Evolutionary conservation across 2,329 filamentous ascomycete genomes (phyloP), one percentile per base, ranked within the genome.

Genomic region (Neocatenulostroma microsporum): DNA sequence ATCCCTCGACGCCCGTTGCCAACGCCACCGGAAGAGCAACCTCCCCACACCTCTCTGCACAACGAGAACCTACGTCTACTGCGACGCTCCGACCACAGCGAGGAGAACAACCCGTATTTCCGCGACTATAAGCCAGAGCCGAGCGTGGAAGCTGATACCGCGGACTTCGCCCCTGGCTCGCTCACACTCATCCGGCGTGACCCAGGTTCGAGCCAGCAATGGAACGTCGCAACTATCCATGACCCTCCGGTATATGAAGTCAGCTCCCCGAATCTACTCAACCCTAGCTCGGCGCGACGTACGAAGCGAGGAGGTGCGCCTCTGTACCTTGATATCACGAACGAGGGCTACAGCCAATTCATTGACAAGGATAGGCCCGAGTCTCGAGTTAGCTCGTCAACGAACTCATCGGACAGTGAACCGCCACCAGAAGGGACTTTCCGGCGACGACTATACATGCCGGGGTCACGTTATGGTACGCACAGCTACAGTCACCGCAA

Each of bases 301-400:
- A 55, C 48, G 27, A 66, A 60, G 43, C 52, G 53, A 26, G 49
- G 56, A 13, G 66, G 64, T 13, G 53, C 63, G 7, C 67, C 67
- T 1, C 44, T 69, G 27, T 68, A 62, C 29, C 64, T 80, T 9
- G 73, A 78, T 34, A 68, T 80, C 9, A 67, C 62, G 7, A 78
- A 74, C 17, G 70, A 73, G 2, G 75, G 74, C 12, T 81, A 81
- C 50, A 66, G 62, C 25, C 73, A 73, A 37, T 79, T 80, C 46
- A 55, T 69, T 12, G 56, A 61, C 30, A n/a, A n/a, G n/a, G 47
- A 24, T 45, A 47, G 23, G 27, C 47, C 44, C 8, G 43, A 36
- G 5, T 53, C 52, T 4, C 41, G 45, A 6, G 33, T 34, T 17
- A 55, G 55, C 49, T 62, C 45, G 25, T 52, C 53, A 7, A 44